A percentile compares a stretch with the other conserved stretches of the same genome.
Evolutionary conservation across 2,329 filamentous ascomycete genomes (phyloP).

Genomic region (Monosporascus cannonballus): DNA sequence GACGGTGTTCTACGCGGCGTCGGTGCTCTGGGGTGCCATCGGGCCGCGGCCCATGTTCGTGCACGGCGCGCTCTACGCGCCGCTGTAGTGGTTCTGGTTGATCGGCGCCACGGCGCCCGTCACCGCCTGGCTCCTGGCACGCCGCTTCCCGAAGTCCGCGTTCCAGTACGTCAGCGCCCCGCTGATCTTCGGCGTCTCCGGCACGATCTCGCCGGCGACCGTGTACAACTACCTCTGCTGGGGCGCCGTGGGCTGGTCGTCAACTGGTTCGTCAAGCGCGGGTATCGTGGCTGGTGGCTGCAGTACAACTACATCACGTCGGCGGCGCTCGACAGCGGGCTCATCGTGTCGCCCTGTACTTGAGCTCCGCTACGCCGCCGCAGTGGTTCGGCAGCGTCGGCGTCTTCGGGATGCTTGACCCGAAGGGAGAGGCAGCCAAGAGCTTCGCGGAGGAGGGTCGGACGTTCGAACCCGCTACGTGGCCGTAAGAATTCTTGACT

Average conservation of each 20-base stretch:
- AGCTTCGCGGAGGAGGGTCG: slow-evolving; percentile 35
- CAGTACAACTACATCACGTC: slow-evolving; percentile 74
- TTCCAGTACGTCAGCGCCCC: slow-evolving; percentile 64
- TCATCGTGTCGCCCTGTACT: slow-evolving; percentile 56
- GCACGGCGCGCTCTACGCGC: slow-evolving; percentile 53
- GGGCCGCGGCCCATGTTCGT: slow-evolving; percentile 66
- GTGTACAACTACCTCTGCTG: slow-evolving; percentile 67
- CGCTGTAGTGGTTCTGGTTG: slow-evolving; percentile 67
- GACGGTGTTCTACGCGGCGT: slow-evolving; percentile 60
- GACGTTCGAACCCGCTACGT: slow-evolving; percentile 45
- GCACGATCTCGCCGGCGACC: slow-evolving; percentile 61
- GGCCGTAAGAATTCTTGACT: slow-evolving; percentile 29
- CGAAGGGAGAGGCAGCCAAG: slow-evolving; percentile 36
- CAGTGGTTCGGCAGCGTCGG: slow-evolving; percentile 57
- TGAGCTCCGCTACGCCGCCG: slow-evolving; percentile 50
- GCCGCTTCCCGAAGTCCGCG: slow-evolving; percentile 53
- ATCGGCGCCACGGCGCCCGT: slow-evolving; percentile 58
- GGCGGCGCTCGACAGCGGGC: slow-evolving; percentile 62
- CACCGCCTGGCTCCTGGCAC: slow-evolving; percentile 56
- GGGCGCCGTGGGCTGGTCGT: slow-evolving; percentile 63
- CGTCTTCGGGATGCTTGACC: slow-evolving; percentile 42
- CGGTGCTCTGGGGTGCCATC: slow-evolving; percentile 68
- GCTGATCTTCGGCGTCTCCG: slow-evolving; percentile 60
- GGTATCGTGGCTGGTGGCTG: slow-evolving; percentile 67
- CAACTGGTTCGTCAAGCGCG: slow-evolving; percentile 60